A percentile compares a stretch with the other conserved stretches of the same genome.
Evolutionary conservation across 2,329 filamentous ascomycete genomes (phyloP).

Genomic region (Septoria linicola): DNA sequence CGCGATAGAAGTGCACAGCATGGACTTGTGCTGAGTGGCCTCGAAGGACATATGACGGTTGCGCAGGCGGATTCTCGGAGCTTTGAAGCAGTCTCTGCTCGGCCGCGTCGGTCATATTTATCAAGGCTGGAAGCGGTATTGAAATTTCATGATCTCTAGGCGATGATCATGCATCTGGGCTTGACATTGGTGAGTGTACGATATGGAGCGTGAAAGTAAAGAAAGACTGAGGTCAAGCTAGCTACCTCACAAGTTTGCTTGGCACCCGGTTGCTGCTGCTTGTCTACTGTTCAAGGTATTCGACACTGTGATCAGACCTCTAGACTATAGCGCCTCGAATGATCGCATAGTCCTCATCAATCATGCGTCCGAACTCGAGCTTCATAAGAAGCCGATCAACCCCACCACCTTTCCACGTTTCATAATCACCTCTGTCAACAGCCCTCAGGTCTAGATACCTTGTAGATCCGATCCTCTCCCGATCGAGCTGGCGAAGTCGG

Average conservation of each 20-base stretch:
- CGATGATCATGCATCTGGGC: too few species aligned
- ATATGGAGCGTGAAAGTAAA: too few species aligned
- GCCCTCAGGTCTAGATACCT: slow-evolving; percentile 28
- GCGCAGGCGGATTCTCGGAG: slow-evolving; percentile 47
- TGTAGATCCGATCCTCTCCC: slow-evolving; percentile 41
- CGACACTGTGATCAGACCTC: too few species aligned
- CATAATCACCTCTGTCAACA: slow-evolving; percentile 51
- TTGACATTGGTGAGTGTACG: too few species aligned
- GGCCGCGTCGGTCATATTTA: slow-evolving; percentile 6
- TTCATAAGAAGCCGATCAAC: slow-evolving; percentile 89
- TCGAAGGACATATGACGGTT: slow-evolving; percentile 71
- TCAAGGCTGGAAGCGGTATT: neutral
- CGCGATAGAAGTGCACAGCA: slow-evolving; percentile 67
- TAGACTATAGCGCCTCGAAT: neutral
- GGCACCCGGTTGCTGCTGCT: too few species aligned
- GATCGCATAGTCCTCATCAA: slow-evolving; percentile 12
- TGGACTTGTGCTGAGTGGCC: slow-evolving; percentile 83
- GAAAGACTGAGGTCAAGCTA: too few species aligned
- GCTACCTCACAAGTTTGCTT: too few species aligned
- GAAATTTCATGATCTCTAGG: neutral
- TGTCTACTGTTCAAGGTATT: too few species aligned
- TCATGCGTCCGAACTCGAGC: slow-evolving; percentile 61
- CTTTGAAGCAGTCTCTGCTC: slow-evolving; percentile 18
- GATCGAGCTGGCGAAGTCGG: slow-evolving; percentile 62
- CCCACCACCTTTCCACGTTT: slow-evolving; percentile 67